A percentile compares a stretch with the other conserved stretches of the same genome.
Conservation (phyloP, 2,329 filamentous ascomycete genomes). For the Colletotrichum kahawae region DNA sequence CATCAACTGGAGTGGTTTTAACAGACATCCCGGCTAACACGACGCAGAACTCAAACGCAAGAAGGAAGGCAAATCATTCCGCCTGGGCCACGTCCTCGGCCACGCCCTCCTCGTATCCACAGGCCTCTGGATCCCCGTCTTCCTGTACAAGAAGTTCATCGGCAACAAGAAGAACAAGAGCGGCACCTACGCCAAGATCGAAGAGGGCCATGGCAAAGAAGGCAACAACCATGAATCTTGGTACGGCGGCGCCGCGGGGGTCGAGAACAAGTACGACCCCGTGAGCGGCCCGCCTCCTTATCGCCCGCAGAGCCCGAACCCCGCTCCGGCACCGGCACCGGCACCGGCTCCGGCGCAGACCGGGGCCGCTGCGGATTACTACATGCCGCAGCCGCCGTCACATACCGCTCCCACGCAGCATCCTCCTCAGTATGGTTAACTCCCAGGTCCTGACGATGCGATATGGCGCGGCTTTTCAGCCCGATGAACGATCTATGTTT, state of each 20-base stretch:
- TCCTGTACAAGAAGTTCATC: slow-evolving; percentile 28
- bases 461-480: neutral
- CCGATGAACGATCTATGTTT: neutral
- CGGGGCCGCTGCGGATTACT: slow-evolving; percentile 12
- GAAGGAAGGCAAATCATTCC: slow-evolving; percentile 20
- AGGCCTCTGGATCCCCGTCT: slow-evolving; percentile 27
- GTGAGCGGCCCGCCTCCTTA: neutral
- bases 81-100: slow-evolving; percentile 12
- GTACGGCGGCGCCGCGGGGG: neutral
- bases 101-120: slow-evolving; percentile 15
- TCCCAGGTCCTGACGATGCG: neutral
- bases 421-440: slow-evolving; percentile 2
- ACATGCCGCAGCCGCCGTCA: slow-evolving; percentile 11
- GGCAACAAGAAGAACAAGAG: neutral
- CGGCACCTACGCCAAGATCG: slow-evolving; percentile 20
- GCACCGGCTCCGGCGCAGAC: neutral
- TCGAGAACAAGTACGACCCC: slow-evolving; percentile 6
- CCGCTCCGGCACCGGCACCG: neutral
- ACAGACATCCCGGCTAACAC: neutral
- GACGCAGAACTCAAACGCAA: slow-evolving; percentile 15
- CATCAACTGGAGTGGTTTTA: no score
- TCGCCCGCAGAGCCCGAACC: neutral
- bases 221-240: neutral
- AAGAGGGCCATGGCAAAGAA: slow-evolving; percentile 11
- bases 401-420: slow-evolving; percentile 8